Evolutionary conservation across 176 grass and related monocot genomes (phyloP).

Genomic region (Coix lacrymajobi): DNA sequence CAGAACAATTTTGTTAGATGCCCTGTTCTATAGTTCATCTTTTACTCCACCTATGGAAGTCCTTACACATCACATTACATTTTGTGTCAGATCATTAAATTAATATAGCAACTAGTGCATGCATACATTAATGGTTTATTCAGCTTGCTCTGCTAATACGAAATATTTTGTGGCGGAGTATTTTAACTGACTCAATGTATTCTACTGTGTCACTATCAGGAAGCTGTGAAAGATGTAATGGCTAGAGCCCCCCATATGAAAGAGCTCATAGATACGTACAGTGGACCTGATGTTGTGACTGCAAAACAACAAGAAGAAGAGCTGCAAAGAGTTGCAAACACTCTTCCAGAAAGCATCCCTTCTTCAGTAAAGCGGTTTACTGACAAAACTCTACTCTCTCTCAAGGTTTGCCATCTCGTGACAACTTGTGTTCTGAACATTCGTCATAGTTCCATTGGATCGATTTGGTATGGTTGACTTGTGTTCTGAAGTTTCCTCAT

Average conservation of each 20-base stretch:
- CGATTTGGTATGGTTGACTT: neutral
- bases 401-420: constrained; percentile 57
- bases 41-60: neutral
- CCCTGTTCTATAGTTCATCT: neutral
- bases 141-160: neutral
- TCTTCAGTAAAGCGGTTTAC: constrained; percentile 77
- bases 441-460: neutral
- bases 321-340: constrained; percentile 74
- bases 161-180: neutral
- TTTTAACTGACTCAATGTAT: constrained; percentile 24
- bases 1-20: neutral
- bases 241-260: constrained; percentile 57
- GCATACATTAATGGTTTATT: neutral
- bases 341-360: constrained; percentile 63
- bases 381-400: constrained; percentile 65
- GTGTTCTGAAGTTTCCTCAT: neutral
- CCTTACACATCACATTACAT: neutral
- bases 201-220: constrained; percentile 35
- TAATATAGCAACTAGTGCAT: neutral
- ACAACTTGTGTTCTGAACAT: constrained; percentile 9
- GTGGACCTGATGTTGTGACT: constrained; percentile 66
- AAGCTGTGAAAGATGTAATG: constrained; percentile 65
- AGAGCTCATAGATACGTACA: constrained; percentile 65
- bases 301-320: constrained; percentile 87
- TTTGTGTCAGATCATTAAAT: neutral